Evolutionary conservation across 148 eudicot species (phyloP), one percentile per base, ranked within the genome.

Genomic region (Cornus kousa): DNA sequence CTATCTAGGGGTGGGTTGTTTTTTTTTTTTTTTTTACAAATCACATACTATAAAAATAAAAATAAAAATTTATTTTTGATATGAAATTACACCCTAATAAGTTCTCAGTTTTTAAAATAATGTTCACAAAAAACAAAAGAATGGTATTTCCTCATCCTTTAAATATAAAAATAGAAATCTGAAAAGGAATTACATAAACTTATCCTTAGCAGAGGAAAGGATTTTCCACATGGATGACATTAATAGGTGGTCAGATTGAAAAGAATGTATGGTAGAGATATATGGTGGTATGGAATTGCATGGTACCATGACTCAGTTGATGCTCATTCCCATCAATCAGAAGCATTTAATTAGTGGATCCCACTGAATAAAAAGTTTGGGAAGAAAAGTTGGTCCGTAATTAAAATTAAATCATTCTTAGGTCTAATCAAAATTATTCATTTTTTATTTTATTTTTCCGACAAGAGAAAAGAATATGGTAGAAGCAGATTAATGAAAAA

Each of bases 271-370:
- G 37, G 31, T 33, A 16, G 33, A 64, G 81, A n/a, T 9, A n/a
- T 28, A 28, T 28, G 28, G 60, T 64, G 35, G 71, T 43, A 43
- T 43, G 48, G 71, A 72, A 73, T 72, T 17, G 72, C 40, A 7
- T 23, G 24, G 43, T 37, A 70, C 22, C n/a, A 43, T n/a, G 11
- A 53, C 19, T 50, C 73, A 50, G 33, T 48, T 31, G 65, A 77
- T 68, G 73, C 79, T 77, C 73, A 67, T 77, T 68, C 79, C 79
- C 28, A 77, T 77, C 72, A 69, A 77, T 77, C 80, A 68, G 67
- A 77, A 22, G 67, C 72, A 69, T 77, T 23, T 77, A 66, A 70
- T 68, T 53, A 33, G 67, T 69, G 67, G 80, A 37, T n/a, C 74
- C 74, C 24, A 14, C 35, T n/a, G 3, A 68, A 16, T 11, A 77